phyloP scores from a whole-genome alignment of 2,329 filamentous ascomycete genomes.

The Cordyceps cicadae region DNA sequence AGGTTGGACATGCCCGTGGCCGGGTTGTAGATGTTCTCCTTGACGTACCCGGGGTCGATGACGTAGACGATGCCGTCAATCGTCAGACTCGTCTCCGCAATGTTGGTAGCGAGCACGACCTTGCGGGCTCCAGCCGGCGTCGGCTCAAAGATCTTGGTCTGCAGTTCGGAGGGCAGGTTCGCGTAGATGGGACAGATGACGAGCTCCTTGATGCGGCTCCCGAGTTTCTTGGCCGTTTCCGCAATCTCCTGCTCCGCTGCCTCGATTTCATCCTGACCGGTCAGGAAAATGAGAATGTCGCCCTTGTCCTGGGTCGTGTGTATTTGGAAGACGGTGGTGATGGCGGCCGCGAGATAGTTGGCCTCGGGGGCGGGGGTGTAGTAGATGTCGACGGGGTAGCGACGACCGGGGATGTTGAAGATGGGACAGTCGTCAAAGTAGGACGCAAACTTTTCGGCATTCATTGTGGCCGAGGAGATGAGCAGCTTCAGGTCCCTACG shows the following conservation, averaged over 20 bases:
- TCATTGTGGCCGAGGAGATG: constrained; percentile 90
- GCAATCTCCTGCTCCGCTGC: constrained; percentile 74
- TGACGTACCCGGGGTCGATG: constrained; percentile 90
- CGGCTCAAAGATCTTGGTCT: constrained; percentile 90
- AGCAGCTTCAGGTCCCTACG: constrained; percentile 81
- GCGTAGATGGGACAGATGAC: constrained; percentile 92
- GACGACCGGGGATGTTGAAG: constrained; percentile 85
- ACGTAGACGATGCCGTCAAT: constrained; percentile 96
- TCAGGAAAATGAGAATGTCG: constrained; percentile 90
- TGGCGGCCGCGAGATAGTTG: constrained; percentile 84
- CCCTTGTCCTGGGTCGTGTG: constrained; percentile 78
- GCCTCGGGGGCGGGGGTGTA: constrained; percentile 87
- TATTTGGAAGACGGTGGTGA: constrained; percentile 92
- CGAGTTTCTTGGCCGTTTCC: constrained; percentile 80
- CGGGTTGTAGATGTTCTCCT: constrained; percentile 90
- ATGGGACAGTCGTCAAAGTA: constrained; percentile 93
- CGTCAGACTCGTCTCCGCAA: constrained; percentile 90
- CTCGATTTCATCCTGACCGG: constrained; percentile 94
- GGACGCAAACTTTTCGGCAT: constrained; percentile 81
- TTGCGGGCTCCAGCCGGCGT: constrained; percentile 80
- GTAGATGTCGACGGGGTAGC: constrained; percentile 84
- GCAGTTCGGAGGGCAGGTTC: constrained; percentile 81
- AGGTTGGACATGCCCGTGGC: constrained; percentile 87
- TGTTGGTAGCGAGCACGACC: constrained; percentile 91
- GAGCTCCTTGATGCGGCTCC: constrained; percentile 74